Evolutionary conservation across 2,329 filamentous ascomycete genomes (phyloP), one percentile per base, ranked within the genome.

Genomic region (Cytospora chrysosperma): DNA sequence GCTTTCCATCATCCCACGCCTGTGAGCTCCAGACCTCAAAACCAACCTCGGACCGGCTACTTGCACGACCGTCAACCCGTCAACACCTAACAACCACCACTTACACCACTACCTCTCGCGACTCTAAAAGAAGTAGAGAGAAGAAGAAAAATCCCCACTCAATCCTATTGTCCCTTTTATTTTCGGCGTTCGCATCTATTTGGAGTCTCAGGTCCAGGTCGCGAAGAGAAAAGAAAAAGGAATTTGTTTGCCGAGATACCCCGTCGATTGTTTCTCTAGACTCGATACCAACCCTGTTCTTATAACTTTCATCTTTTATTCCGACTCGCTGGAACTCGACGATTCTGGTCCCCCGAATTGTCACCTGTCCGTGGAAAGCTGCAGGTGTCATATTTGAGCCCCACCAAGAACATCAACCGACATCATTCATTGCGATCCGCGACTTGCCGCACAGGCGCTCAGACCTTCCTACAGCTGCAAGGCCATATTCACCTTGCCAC

Each of bases 111-210:
- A 40, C 63, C 58, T 50, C 28, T 34, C 43, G 19, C 56, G 40
- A 37, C 37, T 53, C n/a, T 7, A 56, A n/a, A n/a, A 30, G 32
- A 49, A n/a, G 34, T 56, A 40, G 32, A 61, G 17, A 24, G 24
- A n/a, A 34, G 32, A 60, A 54, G 64, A 66, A 54, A 63, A 68
- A 70, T 73, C 72, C 72, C 73, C 72, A 74, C 73, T 72, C 72
- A 74, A 66, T 68, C 69, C 67, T 72, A 68, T 67, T 68, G 65
- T 68, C 69, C n/a, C n/a, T 56, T 61, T 21, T 62, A 63, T 54
- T 65, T 67, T 62, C 66, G 64, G 61, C 66, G 63, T 67, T 68
- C 64, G 63, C 67, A 61, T 67, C 58, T 63, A 65, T 64, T 67
- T 68, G 71, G 70, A 67, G 69, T 67, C 67, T 65, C 58, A 59